Evolutionary conservation across 345 rosid species (phyloP).

Genomic region (Eucalyptus cloeziana): DNA sequence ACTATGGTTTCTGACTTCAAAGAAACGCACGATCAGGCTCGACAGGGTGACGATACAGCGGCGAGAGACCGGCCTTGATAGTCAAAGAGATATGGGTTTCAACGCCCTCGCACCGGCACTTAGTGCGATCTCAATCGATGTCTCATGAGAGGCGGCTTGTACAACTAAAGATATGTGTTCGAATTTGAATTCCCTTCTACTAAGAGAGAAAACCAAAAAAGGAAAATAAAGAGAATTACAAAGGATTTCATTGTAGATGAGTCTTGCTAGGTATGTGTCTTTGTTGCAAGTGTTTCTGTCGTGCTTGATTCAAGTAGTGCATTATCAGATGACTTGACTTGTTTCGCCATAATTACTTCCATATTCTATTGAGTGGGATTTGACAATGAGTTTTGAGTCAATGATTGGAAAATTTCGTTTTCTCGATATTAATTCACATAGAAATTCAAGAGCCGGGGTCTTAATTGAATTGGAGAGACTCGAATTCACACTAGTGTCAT

Average conservation of each 20-base stretch:
- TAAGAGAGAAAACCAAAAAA: background rate
- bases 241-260: background rate
- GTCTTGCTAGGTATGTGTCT: background rate
- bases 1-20: background rate
- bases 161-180: background rate
- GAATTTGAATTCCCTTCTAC: background rate
- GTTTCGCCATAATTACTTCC: background rate
- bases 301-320: background rate
- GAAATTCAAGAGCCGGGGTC: background rate
- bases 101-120: background rate
- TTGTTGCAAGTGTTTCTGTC: background rate
- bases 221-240: background rate
- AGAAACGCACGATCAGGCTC: background rate
- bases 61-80: background rate
- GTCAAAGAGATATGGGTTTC: background rate
- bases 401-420: background rate
- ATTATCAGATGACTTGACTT: background rate
- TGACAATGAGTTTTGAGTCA: background rate
- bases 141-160: background rate
- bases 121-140: background rate
- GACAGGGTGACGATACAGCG: background rate
- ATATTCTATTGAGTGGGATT: background rate
- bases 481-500: background rate
- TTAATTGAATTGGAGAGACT: background rate
- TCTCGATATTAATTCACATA: no score